These are phyloP conservation scores for Fusarium ramigenum DNA, from an alignment of 2,329 filamentous ascomycete species.

Conservation along the genomic window DNA sequence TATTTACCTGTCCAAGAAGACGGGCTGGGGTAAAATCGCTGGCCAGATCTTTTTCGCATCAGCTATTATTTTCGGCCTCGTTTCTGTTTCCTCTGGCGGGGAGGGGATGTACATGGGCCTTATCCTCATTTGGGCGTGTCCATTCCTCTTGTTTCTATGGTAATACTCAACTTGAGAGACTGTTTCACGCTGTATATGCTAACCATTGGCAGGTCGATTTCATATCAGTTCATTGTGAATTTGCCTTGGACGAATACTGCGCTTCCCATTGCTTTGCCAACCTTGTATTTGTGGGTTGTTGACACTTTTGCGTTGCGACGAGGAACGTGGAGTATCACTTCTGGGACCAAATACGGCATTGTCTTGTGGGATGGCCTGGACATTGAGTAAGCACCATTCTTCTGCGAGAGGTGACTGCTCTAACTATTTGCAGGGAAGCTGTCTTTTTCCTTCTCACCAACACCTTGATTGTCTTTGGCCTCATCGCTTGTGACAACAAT, in stretches of 20 bases:
- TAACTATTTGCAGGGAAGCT: conserved; percentile 60
- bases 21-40: conserved; percentile 44
- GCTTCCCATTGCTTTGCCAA: conserved; percentile 70
- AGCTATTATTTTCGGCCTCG: conserved; percentile 55
- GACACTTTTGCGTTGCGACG: conserved; percentile 73
- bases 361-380: conserved; percentile 73
- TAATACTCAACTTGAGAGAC: background rate
- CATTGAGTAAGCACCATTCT: conserved; percentile 57
- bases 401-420: rapidly evolving
- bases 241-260: conserved; percentile 67
- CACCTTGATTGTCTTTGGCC: conserved; percentile 73
- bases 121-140: conserved; percentile 74
- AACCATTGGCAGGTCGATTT: conserved; percentile 64
- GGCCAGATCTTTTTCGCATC: conserved; percentile 62
- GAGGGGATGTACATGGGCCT: conserved; percentile 73
- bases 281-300: conserved; percentile 76
- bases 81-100: conserved; percentile 56
- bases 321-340: conserved; percentile 77
- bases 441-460: conserved; percentile 79
- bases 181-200: background rate
- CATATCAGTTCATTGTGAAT: conserved; percentile 69
- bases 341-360: conserved; percentile 71
- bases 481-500: conserved; percentile 75
- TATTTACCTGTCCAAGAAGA: conserved; percentile 51
- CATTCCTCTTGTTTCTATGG: conserved; percentile 65